Evolutionary conservation across 192 early-diverging fungal species (phyloP), one percentile per base, ranked within the genome.

Genomic region (Coemansia sp.): DNA sequence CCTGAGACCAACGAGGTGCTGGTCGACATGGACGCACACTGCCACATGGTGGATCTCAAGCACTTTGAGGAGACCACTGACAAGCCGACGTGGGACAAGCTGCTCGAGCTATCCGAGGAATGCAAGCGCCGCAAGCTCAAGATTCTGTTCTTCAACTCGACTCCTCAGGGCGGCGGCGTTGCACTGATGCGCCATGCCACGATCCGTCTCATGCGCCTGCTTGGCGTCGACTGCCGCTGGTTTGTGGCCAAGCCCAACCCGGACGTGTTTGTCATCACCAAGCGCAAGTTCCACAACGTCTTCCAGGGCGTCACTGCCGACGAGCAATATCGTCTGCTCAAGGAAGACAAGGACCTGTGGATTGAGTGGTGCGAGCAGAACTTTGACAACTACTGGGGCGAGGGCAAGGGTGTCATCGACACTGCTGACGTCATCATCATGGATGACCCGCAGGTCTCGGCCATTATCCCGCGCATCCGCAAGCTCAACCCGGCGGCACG

Each of bases 101-200:
- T 91, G 38, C 79, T 70, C 26, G 64, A 76, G 58, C 78, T 92
- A 31, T 71, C 83, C 26, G 56, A 73, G 3, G 79, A 84, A 63
- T 79, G 83, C 65, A 84, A 79, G 64, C 62, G 75, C 21, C 84
- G 79, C 62, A 78, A 85, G n/a, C 67, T 91, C 24, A 76, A 73
- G 42, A 79, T 89, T 38, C 67, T 85, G 38, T 93, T 85, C 66
- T 92, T 93, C 74, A 92, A 87, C 74, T 89, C 90, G 21, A 93
- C 92, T 8, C 87, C 89, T 15, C 91, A 92, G 65, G 92, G 92
- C 31, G 92, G 92, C 42, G 92, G 92, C 36, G 91, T 93, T 25
- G 91, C 91, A n/a, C 77, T 93, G 51, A 93, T 93, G 92, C 85
- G 92, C 40, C 92, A 93, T 61, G 89, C 92, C 12, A 75, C 88